A percentile compares a stretch with the other conserved stretches of the same genome.
Conservation (phyloP, 2,329 filamentous ascomycete species). For the Ophiosphaerella narmari region DNA sequence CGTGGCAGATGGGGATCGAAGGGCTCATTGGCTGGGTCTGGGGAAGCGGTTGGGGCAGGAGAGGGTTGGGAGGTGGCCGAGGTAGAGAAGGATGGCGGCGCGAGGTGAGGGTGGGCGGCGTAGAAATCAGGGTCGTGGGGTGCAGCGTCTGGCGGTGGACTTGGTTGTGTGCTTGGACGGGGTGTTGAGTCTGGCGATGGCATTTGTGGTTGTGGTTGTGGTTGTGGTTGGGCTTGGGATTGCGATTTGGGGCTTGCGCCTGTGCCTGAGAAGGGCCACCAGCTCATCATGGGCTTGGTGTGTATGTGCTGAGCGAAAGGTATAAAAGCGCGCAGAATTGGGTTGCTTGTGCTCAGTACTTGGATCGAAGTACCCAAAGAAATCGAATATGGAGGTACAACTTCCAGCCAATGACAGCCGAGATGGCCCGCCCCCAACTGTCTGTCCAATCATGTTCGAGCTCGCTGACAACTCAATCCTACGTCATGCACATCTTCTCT, state of each 20-base stretch:
- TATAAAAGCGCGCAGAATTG: not conserved
- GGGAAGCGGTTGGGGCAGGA: slow-evolving; percentile 4
- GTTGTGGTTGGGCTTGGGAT: slow-evolving; percentile 15
- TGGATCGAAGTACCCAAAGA: slow-evolving; percentile 1
- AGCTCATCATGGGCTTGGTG: slow-evolving; percentile 15
- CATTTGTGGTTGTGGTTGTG: slow-evolving; percentile 16
- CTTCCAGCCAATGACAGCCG: slow-evolving; percentile 26
- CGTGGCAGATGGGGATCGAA: slow-evolving; percentile 63
- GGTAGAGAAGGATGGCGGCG: slow-evolving; percentile 31
- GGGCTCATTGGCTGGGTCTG: slow-evolving; percentile 15
- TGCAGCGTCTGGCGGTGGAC: slow-evolving; percentile 42
- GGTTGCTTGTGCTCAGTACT: too few species aligned
- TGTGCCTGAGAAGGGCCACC: slow-evolving; percentile 30
- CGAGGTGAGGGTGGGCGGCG: slow-evolving; percentile 57
- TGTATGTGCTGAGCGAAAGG: slow-evolving; percentile 1
- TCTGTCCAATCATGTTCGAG: slow-evolving; percentile 23
- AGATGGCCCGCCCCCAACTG: slow-evolving; percentile 21
- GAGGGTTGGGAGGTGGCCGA: slow-evolving; percentile 13
- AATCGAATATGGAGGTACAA: slow-evolving; percentile 16
- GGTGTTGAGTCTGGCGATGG: slow-evolving; percentile 23
- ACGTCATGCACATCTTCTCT: slow-evolving; percentile 40
- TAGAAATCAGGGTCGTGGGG: slow-evolving; percentile 58
- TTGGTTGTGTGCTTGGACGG: slow-evolving; percentile 17
- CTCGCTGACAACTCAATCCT: slow-evolving; percentile 18
- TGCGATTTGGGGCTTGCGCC: slow-evolving; percentile 18